Conservation (phyloP, 1,284 basidiomycete genomes). For the Pseudozyma tsukubaensis region DNA sequence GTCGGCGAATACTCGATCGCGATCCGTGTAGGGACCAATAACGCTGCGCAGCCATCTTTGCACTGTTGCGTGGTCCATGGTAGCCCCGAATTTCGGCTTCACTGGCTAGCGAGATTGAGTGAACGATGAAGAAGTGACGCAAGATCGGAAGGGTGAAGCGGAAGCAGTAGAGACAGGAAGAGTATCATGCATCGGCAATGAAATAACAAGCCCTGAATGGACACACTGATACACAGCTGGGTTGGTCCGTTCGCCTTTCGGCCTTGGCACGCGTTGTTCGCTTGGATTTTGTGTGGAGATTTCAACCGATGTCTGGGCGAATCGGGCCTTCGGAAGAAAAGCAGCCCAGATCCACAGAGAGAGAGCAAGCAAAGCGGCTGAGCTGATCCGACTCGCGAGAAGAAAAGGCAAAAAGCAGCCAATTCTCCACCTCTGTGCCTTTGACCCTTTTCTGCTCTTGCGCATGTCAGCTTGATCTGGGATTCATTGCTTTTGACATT, state of each 20-base stretch:
- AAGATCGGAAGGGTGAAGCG: background rate
- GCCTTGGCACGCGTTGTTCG: background rate
- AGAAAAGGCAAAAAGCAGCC: slow-evolving; percentile 8
- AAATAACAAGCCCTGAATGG: no score
- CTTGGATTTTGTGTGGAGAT: slow-evolving; percentile 4
- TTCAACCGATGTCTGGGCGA: slow-evolving; percentile 17
- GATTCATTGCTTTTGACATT: background rate
- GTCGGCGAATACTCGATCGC: slow-evolving; percentile 75
- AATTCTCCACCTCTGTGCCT: slow-evolving; percentile 18
- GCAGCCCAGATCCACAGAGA: background rate
- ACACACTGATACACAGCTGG: background rate
- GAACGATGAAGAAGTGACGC: background rate
- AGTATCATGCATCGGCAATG: background rate
- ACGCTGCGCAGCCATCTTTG: slow-evolving; percentile 64
- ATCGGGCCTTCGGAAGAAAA: slow-evolving; percentile 12
- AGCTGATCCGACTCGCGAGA: slow-evolving; percentile 32
- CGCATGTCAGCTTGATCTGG: background rate
- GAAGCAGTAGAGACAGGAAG: background rate
- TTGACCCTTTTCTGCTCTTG: slow-evolving; percentile 1
- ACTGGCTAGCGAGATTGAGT: background rate
- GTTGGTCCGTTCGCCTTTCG: slow-evolving; percentile 29
- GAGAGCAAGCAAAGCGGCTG: slow-evolving; percentile 6
- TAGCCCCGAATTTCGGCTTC: background rate
- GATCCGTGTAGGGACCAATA: slow-evolving; percentile 73
- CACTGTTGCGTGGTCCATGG: slow-evolving; percentile 64